phyloP scores from a whole-genome alignment of 352 stramenopile species.

The Phytopythium sindhum region DNA sequence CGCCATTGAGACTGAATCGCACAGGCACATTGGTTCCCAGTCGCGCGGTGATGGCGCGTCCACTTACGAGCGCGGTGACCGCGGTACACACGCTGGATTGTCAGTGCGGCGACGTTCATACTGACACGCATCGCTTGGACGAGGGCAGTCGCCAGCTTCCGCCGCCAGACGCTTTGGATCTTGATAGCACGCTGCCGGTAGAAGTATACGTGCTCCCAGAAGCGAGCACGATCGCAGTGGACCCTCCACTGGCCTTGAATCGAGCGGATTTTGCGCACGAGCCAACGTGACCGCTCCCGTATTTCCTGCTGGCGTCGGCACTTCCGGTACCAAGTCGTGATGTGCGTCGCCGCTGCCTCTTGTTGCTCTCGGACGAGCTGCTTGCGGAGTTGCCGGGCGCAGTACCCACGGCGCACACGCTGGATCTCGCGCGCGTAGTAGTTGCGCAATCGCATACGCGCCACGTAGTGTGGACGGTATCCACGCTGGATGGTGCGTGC shows the following conservation, averaged over 20 bases:
- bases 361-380: conserved; percentile 19
- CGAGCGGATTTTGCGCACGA: conserved; percentile 41
- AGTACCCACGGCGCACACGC: conserved; percentile 41
- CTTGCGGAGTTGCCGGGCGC: conserved; percentile 18
- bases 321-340: conserved; percentile 53
- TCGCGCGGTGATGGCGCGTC: conserved; percentile 25
- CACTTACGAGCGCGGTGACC: conserved; percentile 26
- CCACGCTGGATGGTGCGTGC: conserved; percentile 42
- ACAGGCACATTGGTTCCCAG: conserved; percentile 18
- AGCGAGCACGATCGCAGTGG: conserved; percentile 26
- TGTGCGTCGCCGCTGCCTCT: conserved; percentile 13
- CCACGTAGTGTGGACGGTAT: conserved; percentile 29
- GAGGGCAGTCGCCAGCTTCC: conserved; percentile 28
- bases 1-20: conserved; percentile 47
- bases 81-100: conserved; percentile 44
- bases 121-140: conserved; percentile 22
- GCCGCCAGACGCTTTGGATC: conserved; percentile 50
- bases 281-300: conserved; percentile 30
- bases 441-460: conserved; percentile 23
- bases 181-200: conserved; percentile 28
- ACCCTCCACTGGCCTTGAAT: conserved; percentile 65
- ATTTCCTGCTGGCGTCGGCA: conserved; percentile 37
- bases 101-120: conserved; percentile 27
- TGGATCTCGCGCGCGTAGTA: conserved; percentile 41
- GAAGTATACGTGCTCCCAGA: conserved; percentile 32